Conservation (phyloP, 192 early-diverging fungal genomes). For the Rhizophagus sp. region DNA sequence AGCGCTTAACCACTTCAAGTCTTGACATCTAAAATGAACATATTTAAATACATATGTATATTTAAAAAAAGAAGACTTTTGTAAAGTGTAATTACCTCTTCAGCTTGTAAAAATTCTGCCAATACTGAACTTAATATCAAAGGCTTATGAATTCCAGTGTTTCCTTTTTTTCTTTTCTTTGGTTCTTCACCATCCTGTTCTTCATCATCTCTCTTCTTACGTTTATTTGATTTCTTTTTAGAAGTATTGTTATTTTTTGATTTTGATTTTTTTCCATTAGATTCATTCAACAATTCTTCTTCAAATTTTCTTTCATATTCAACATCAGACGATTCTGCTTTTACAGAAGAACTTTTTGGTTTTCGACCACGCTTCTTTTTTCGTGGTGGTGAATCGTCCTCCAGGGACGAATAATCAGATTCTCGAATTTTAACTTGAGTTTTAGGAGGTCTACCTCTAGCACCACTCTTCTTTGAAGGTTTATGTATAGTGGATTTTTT, state of each 20-base stretch:
- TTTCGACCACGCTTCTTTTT: conserved; percentile 27
- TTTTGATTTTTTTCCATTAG: conserved; percentile 20
- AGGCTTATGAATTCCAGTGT: conserved; percentile 26
- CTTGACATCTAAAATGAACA: conserved; percentile 49
- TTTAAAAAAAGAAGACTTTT: background rate
- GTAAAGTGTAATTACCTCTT: conserved; percentile 10
- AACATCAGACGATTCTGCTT: conserved; percentile 6
- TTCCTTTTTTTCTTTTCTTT: conserved; percentile 18
- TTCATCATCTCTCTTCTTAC: conserved; percentile 12
- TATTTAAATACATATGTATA: background rate
- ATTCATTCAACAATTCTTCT: conserved; percentile 16
- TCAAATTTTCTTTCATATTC: conserved; percentile 4
- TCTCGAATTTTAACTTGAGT: background rate
- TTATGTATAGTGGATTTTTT: background rate
- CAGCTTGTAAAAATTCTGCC: background rate
- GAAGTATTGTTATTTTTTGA: background rate
- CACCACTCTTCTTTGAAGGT: background rate
- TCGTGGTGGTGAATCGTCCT: conserved; percentile 9
- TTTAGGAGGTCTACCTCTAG: conserved; percentile 10
- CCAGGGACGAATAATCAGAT: conserved; percentile 2
- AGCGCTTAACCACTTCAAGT: conserved; percentile 58
- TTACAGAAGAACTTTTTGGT: conserved; percentile 6
- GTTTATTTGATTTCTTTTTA: conserved; percentile 22
- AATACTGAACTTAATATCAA: conserved; percentile 24
- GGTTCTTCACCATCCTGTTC: conserved; percentile 22